Evolutionary conservation across 345 rosid genomes (phyloP).

Genomic region (Toxicodendron radicans): DNA sequence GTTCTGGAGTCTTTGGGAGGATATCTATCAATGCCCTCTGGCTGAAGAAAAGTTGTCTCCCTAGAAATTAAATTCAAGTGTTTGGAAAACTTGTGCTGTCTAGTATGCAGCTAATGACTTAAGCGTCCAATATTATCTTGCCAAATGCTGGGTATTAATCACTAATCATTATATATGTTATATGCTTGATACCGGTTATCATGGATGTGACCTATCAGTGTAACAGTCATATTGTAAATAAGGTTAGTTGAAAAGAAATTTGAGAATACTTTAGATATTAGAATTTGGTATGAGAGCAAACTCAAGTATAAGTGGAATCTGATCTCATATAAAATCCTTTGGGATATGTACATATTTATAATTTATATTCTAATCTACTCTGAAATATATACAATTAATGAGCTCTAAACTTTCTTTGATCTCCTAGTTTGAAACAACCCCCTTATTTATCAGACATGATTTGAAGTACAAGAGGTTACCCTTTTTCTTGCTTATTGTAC

Average conservation of each 20-base stretch:
- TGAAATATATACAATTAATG: neutral
- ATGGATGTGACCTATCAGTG: neutral
- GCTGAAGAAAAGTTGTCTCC: too few species aligned
- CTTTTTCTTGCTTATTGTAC: neutral
- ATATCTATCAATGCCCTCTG: too few species aligned
- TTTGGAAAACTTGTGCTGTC: neutral
- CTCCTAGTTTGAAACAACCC: neutral
- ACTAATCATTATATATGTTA: neutral
- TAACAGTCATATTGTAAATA: neutral
- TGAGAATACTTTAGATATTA: neutral
- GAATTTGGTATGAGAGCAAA: too few species aligned
- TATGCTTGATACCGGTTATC: neutral
- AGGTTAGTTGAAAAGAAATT: neutral
- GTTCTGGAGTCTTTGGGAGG: too few species aligned
- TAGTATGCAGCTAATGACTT: neutral
- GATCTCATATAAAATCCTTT: neutral
- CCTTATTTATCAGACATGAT: neutral
- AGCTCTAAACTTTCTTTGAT: neutral
- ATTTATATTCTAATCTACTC: neutral
- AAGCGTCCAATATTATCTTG: neutral
- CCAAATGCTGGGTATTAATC: neutral
- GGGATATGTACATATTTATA: neutral
- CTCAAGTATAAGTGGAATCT: neutral
- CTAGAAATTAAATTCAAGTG: too few species aligned
- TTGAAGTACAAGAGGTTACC: neutral